Conservation (phyloP, 1,284 basidiomycete genomes). For the Fomitopsis pinicola region DNA sequence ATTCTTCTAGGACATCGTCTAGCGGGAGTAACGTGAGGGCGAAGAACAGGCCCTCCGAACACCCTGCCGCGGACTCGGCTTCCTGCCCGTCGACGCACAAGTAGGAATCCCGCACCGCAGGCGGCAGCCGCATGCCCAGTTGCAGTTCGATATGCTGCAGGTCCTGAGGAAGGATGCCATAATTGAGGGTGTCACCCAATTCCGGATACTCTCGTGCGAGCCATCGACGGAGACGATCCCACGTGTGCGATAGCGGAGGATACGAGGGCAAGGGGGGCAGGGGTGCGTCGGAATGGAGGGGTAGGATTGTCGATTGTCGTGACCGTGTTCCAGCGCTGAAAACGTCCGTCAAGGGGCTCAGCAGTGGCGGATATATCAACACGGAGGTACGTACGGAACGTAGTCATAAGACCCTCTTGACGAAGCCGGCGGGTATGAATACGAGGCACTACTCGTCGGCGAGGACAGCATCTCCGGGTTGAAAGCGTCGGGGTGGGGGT, state of each 20-base stretch:
- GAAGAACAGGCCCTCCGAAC: slow-evolving; percentile 87
- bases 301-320: slow-evolving; percentile 57
- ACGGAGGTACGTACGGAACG: slow-evolving; percentile 51
- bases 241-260: slow-evolving; percentile 74
- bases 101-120: slow-evolving; percentile 81
- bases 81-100: slow-evolving; percentile 83
- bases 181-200: slow-evolving; percentile 87
- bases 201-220: slow-evolving; percentile 83
- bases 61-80: slow-evolving; percentile 78
- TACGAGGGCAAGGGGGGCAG: slow-evolving; percentile 50
- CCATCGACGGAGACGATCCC: slow-evolving; percentile 75
- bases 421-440: slow-evolving; percentile 72
- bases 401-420: slow-evolving; percentile 49
- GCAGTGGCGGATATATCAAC: not conserved
- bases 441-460: slow-evolving; percentile 46
- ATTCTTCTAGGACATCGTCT: slow-evolving; percentile 89
- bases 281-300: slow-evolving; percentile 46
- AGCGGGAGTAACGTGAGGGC: slow-evolving; percentile 81
- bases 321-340: slow-evolving; percentile 37
- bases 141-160: slow-evolving; percentile 77
- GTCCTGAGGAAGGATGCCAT: slow-evolving; percentile 73
- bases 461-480: slow-evolving; percentile 46
- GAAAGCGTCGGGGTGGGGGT: slow-evolving; percentile 54
- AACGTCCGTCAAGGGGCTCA: slow-evolving; percentile 4
- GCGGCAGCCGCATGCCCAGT: slow-evolving; percentile 77